Base-by-base conservation (phyloP, 371 early-diverging fungal genomes). In the Saksenaea vasiformis region DNA sequence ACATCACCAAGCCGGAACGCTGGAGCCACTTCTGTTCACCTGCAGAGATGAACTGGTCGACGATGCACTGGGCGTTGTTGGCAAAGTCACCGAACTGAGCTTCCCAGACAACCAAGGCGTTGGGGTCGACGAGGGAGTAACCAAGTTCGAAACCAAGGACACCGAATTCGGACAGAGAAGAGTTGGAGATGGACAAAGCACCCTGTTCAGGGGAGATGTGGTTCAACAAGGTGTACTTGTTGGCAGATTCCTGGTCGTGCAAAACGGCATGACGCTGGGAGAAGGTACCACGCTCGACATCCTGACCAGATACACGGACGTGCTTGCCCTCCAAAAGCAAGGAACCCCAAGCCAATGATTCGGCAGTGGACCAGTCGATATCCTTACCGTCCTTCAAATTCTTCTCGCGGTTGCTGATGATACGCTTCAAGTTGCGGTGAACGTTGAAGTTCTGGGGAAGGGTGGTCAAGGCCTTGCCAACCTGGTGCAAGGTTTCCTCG, bases 1-100 rank as follows among this genome's bases (percentile, higher is more conserved):
- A 84, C 83, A 97, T 78, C 27, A 92, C 90, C 69, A 98, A 77
- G 43, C 98, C 98, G 27, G 94, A 91, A 67, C 95, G 92, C 80
- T 94, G 92, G 60, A 96, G 83, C 98, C 98, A 98, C 81, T 98
- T 98, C 79, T 93, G 92, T 79, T 98, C 98, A 63, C 97, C 98
- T 55, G 94, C 85, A 13, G 93, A 87, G 56, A 98, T 91, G 78
- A 95, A 98, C 77, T 96, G 97, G 75, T 98, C 98, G 69, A 98
- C 92, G 68, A 98, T 98, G 74, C 89, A 90, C 84, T 98, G 98
- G 10, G 98, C 96, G 65, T 85, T 92, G 87, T 97, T 98, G 78
- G 93, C 93, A 76, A 97, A 97, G 79, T 98, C 98, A 73, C 98
- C 98, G 69, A 98, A 94, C 85, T 98, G 98, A 24, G 96, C 98